Conservation (phyloP, 495 filamentous ascomycete species). For the Penicillium fimorum region DNA sequence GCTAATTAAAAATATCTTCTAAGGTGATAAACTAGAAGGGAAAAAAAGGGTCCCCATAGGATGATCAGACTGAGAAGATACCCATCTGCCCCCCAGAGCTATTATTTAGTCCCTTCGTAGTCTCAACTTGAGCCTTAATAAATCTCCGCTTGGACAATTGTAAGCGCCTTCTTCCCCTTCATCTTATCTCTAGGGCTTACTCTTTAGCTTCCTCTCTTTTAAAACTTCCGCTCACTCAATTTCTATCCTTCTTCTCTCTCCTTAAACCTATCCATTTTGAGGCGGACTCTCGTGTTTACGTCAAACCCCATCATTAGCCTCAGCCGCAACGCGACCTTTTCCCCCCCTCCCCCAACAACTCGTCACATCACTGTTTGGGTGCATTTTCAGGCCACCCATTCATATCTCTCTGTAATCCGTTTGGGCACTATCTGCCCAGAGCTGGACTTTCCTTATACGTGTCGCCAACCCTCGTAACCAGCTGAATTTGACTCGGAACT, state of each 20-base stretch:
- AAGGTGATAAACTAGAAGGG: not conserved
- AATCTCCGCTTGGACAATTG: slow-evolving; percentile 11
- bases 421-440: slow-evolving; percentile 21
- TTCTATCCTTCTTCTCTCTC: slow-evolving; percentile 15
- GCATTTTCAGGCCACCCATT: slow-evolving; percentile 22
- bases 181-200: slow-evolving; percentile 6
- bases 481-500: slow-evolving; percentile 13
- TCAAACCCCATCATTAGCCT: slow-evolving; percentile 10
- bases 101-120: slow-evolving; percentile 3
- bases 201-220: slow-evolving; percentile 12
- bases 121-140: slow-evolving; percentile 10
- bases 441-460: slow-evolving; percentile 17
- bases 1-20: slow-evolving; percentile 29
- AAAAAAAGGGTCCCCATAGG: slow-evolving; percentile 5
- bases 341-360: slow-evolving; percentile 10
- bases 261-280: not conserved
- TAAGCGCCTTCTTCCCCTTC: slow-evolving; percentile 13
- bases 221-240: slow-evolving; percentile 8
- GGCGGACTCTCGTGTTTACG: slow-evolving; percentile 4
- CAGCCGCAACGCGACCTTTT: slow-evolving; percentile 25
- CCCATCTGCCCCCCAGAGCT: not conserved
- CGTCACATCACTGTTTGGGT: slow-evolving; percentile 25
- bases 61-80: slow-evolving; percentile 13
- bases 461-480: slow-evolving; percentile 13
- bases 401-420: slow-evolving; percentile 6